A percentile compares a stretch with the other conserved stretches of the same genome.
Evolutionary conservation across 345 rosid genomes (phyloP).

Genomic region (Noccaea bulbosa): DNA sequence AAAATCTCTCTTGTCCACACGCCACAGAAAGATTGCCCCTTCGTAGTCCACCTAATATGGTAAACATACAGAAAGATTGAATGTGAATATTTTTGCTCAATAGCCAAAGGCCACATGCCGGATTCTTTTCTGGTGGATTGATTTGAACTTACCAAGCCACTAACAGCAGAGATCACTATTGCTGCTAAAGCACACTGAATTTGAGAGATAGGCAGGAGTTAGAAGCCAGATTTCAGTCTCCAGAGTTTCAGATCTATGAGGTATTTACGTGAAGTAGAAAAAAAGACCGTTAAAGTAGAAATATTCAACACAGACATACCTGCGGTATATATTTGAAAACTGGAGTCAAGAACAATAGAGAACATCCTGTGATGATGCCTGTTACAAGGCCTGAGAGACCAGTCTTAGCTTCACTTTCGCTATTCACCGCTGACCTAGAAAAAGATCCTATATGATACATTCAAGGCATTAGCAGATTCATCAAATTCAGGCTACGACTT

Average conservation of each 20-base stretch:
- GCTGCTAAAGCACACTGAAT: conserved; percentile 97
- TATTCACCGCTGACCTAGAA: conserved; percentile 98
- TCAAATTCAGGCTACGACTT: conserved; percentile 8
- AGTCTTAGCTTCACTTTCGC: conserved; percentile 94
- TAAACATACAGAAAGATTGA: conserved; percentile 32
- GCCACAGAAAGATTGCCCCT: conserved; percentile 94
- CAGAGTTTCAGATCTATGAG: not conserved
- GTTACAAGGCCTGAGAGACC: conserved; percentile 85
- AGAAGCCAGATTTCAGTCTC: conserved; percentile 14
- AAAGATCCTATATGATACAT: conserved; percentile 74
- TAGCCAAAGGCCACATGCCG: not conserved
- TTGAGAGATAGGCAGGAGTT: conserved; percentile 7
- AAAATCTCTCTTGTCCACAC: conserved; percentile 93
- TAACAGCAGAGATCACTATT: conserved; percentile 89
- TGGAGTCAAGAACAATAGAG: conserved; percentile 86
- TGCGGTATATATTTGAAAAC: conserved; percentile 87
- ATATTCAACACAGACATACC: conserved; percentile 49
- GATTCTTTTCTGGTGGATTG: conserved; percentile 19
- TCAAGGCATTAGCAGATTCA: conserved; percentile 17
- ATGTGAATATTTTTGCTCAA: conserved; percentile 16
- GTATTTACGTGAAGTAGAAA: not conserved
- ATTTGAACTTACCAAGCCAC: conserved; percentile 74
- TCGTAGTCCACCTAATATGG: conserved; percentile 82
- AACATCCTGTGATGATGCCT: conserved; percentile 81
- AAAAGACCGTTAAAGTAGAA: conserved; percentile 42